Conservation (phyloP, 495 filamentous ascomycete genomes). For the Penicillium subrubescens region DNA sequence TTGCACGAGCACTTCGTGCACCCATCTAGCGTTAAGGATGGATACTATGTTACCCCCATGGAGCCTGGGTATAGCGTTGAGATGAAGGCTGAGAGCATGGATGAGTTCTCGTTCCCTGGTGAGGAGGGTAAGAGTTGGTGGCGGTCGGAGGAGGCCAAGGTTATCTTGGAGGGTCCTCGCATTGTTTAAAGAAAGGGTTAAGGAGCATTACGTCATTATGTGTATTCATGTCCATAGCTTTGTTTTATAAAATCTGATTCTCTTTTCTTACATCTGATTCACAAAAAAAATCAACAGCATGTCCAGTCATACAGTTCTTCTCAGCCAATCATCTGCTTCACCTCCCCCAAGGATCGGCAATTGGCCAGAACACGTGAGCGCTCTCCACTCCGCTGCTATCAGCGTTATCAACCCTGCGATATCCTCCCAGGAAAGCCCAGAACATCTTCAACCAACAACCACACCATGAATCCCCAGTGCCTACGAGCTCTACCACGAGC, state of each 20-base stretch:
- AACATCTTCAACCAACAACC: neutral
- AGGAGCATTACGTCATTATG: conserved; percentile 18
- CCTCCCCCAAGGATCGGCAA: neutral
- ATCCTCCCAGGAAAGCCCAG: conserved; percentile 5
- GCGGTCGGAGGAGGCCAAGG: conserved; percentile 68
- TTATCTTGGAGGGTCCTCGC: conserved; percentile 60
- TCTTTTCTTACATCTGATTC: neutral
- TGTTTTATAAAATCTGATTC: conserved; percentile 9
- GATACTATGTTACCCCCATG: conserved; percentile 83
- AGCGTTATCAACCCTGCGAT: conserved; percentile 17
- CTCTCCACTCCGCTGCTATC: conserved; percentile 17
- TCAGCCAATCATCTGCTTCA: neutral
- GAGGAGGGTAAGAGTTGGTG: conserved; percentile 80
- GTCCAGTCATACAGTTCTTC: neutral
- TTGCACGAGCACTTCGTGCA: conserved; percentile 92
- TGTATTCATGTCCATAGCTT: conserved; percentile 30
- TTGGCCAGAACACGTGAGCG: conserved; percentile 12
- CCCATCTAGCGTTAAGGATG: conserved; percentile 76
- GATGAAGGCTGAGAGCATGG: conserved; percentile 91
- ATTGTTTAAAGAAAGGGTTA: conserved; percentile 28
- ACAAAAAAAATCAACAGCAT: too few relatives aligned
- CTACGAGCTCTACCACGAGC: conserved; percentile 25
- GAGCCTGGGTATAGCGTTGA: conserved; percentile 87
- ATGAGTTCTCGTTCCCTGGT: conserved; percentile 72
- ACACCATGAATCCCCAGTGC: conserved; percentile 25